Evolutionary conservation across 257 asterid species (phyloP), one percentile per base, ranked within the genome.

Genomic region (Sherardia arvensis): DNA sequence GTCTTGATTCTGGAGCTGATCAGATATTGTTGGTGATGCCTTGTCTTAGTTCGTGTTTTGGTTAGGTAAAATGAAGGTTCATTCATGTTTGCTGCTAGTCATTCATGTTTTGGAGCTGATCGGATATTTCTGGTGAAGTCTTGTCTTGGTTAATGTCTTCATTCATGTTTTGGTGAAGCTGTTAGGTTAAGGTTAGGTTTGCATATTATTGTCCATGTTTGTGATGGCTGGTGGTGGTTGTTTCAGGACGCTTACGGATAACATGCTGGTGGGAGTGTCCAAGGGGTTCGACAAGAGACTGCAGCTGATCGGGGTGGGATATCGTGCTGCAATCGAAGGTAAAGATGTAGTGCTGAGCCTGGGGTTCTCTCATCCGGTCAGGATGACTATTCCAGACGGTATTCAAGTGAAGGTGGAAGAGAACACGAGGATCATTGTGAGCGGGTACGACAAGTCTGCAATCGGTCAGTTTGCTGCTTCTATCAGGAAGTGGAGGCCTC

Each of bases 401-500:
- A 61, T 92, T 43, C 85, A 73, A 66, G 94, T 92, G 72, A 92
- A 87, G 78, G 99, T 92, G 47, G 99, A 92, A 71, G 99, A 92
- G 1, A 92, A 85, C 76, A 92, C 99, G 7, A 85, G 89, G 68
- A 89, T 92, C 38, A 72, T 77, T 0, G 99, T 92, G 64, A 85
- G 91, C 29, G 99, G 97, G 53, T 89, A 78, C 17, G 88, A 92
- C 45, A 92, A 92, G 72, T 87, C 96, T 25, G 87, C 67, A 4
- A 80, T 92, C 3, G 99, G 99, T 20, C 99, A 89, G 69, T 89
- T 92, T 75, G 97, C 99, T 21, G 97, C 97, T 59, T 75, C 96
- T 1, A 84, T 92, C 23, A 80, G 97, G 77, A 92, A 89, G 65
- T 92, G 99, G 99, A 92, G 99, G 67, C 99, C 99, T 27, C 99